Base-by-base conservation (phyloP, 2,329 filamentous ascomycete genomes). In the Dactylellina cionopaga region DNA sequence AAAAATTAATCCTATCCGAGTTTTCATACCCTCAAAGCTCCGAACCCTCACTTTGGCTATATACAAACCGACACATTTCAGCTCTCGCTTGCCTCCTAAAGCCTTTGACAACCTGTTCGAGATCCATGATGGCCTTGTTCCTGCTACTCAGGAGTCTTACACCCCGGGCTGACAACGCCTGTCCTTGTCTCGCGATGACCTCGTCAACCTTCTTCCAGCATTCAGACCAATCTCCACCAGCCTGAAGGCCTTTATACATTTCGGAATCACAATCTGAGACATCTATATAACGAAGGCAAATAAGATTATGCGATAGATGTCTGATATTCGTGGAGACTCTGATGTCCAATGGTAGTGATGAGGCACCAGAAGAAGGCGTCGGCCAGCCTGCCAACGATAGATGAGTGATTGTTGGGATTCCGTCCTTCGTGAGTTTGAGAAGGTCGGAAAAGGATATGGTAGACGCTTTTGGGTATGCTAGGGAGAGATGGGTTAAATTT, bases 201-300 rank as follows among this genome's bases (percentile, higher is more conserved):
- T 63, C 71, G 27, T 76, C 74, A 25, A 77, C 74, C 19, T 68
- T 72, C 15, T 74, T 74, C 75, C 76, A 77, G 22, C 70, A 73
- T 17, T 72, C 71, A 11, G 58, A 54, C 76, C 76, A 76, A 33
- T 74, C 69, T 2, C 69, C 75, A 5, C 62, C 51, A 3, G 58
- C 66, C 19, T 39, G 47, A 4, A 75, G 22, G 2, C 51, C 51
- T 24, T 60, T 59, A 29, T 76, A 76, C 58, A 76, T 58, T 6
- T 29, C 70, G 27, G 43, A 52, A 43, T 70, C 63, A 25, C 75
- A 75, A 29, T 73, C 72, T 3, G 62, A 68, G 10, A 76, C 71
- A 54, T 76, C 76, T 10, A 77, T 35, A 68, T 76, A 77, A 35
- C 72, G 73, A 5, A 77, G 33, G 46, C 76, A 77, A 9, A 77